These are phyloP conservation scores for Spencermartinsiella ligniputridi DNA, from an alignment of 1,139 yeast genomes.

Conservation along the genomic window DNA sequence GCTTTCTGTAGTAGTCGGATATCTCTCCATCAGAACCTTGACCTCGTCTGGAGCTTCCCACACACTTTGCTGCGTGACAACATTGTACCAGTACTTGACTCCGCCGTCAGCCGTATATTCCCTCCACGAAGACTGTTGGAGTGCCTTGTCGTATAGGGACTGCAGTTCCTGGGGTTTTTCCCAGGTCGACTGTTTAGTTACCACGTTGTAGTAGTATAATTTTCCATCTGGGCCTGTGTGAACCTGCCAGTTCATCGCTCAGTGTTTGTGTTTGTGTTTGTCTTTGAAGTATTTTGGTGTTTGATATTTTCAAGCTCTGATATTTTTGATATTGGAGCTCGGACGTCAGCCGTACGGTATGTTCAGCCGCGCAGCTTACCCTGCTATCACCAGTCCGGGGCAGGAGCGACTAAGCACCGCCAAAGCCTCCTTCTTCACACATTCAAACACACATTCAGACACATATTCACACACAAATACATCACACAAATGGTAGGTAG, in stretches of 20 bases:
- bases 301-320: too few species aligned
- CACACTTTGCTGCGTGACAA: constrained; percentile 59
- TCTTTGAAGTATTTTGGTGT: too few species aligned
- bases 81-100: constrained; percentile 65
- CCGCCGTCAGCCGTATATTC: constrained; percentile 65
- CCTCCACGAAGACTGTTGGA: constrained; percentile 53
- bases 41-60: constrained; percentile 70
- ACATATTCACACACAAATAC: too few species aligned
- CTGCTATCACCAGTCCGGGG: too few species aligned
- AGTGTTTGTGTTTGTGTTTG: too few species aligned
- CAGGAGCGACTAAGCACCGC: too few species aligned
- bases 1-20: background rate
- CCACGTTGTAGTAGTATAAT: constrained; percentile 63
- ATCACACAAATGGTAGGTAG: too few species aligned
- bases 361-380: too few species aligned
- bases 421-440: too few species aligned
- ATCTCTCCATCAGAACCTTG: constrained; percentile 11
- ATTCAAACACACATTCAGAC: too few species aligned
- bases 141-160: constrained; percentile 33
- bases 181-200: constrained; percentile 75
- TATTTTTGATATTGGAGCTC: too few species aligned
- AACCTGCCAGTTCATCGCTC: constrained; percentile 53
- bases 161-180: constrained; percentile 60
- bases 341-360: too few species aligned
- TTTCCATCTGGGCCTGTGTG: constrained; percentile 62